Percentiles rank a stretch among this genome's conserved stretches.
Evolutionary conservation across 371 early-diverging fungal species (phyloP).

Genomic region (Zopfochytrium polystomum): DNA sequence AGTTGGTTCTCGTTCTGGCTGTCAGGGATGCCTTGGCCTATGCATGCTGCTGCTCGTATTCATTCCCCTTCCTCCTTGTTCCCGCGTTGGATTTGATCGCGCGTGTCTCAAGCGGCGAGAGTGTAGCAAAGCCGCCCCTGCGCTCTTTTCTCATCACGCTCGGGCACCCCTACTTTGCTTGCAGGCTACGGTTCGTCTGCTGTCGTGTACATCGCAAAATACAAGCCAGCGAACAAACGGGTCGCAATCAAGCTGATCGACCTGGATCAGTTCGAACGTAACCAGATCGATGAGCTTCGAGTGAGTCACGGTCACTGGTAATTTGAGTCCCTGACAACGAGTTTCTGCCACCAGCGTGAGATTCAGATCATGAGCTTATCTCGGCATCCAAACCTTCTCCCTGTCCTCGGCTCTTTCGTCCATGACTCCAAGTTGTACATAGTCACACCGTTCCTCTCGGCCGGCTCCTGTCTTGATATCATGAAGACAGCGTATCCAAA

Average conservation of each 20-base stretch:
- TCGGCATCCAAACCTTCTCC: conserved; percentile 79
- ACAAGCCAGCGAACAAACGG: conserved; percentile 64
- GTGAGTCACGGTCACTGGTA: conserved; percentile 40
- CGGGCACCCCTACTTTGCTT: not conserved
- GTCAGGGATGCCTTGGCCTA: not conserved
- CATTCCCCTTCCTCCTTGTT: not conserved
- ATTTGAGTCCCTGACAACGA: conserved; percentile 1
- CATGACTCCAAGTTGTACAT: conserved; percentile 75
- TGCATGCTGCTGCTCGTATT: not conserved
- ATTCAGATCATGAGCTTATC: conserved; percentile 84
- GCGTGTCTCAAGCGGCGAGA: not conserved
- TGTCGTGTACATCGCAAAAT: conserved; percentile 75
- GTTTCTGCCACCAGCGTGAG: conserved; percentile 56
- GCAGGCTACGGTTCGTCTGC: conserved; percentile 88
- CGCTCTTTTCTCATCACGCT: not conserved
- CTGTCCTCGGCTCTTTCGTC: conserved; percentile 81
- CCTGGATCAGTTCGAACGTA: conserved; percentile 87
- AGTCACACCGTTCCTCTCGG: conserved; percentile 76
- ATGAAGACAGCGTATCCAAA: conserved; percentile 79
- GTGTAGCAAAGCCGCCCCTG: not conserved
- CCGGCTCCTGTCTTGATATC: conserved; percentile 85
- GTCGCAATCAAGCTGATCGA: conserved; percentile 89
- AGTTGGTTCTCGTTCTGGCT: no score
- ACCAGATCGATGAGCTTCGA: conserved; percentile 88
- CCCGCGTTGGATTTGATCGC: not conserved